Conservation (phyloP, 352 stramenopile species). For the Phytopythium helicoides region DNA sequence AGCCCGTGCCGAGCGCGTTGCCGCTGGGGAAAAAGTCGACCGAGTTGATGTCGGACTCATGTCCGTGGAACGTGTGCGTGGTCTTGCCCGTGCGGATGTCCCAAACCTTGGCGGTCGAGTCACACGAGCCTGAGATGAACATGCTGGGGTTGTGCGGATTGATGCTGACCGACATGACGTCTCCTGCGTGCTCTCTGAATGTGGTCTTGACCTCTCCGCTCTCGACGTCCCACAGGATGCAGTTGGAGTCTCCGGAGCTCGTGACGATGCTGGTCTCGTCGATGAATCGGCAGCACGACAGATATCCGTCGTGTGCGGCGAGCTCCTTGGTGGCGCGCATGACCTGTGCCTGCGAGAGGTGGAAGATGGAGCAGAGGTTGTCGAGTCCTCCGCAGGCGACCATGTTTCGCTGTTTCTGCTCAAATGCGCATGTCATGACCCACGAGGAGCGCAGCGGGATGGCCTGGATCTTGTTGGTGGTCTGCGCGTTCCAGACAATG, state of each 20-base stretch:
- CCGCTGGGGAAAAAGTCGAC: slow-evolving; percentile 98
- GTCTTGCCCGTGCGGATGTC: slow-evolving; percentile 96
- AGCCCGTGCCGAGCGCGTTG: slow-evolving; percentile 94
- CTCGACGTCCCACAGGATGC: slow-evolving; percentile 99
- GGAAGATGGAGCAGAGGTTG: slow-evolving; percentile 99
- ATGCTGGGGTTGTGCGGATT: slow-evolving; percentile 94
- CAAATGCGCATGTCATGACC: slow-evolving; percentile 99
- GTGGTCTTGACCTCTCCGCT: slow-evolving; percentile 91
- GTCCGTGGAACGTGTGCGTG: slow-evolving; percentile 96
- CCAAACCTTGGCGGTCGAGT: slow-evolving; percentile 97
- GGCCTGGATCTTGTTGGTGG: slow-evolving; percentile 96
- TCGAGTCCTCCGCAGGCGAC: slow-evolving; percentile 98
- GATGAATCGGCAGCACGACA: slow-evolving; percentile 98
- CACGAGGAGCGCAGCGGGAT: slow-evolving; percentile 97
- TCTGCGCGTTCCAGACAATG: slow-evolving; percentile 98
- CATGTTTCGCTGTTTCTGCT: slow-evolving; percentile 96
- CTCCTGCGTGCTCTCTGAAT: slow-evolving; percentile 97
- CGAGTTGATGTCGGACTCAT: slow-evolving; percentile 99
- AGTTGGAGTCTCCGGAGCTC: slow-evolving; percentile 96
- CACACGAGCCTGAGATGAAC: slow-evolving; percentile 97
- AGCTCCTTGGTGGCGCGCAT: slow-evolving; percentile 94
- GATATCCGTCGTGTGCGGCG: slow-evolving; percentile 97
- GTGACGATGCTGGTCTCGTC: slow-evolving; percentile 94
- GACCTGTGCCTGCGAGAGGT: slow-evolving; percentile 88
- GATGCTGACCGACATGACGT: slow-evolving; percentile 97